Conservation (phyloP, 2,329 filamentous ascomycete genomes). For the Ceratocystis smalleyi region DNA sequence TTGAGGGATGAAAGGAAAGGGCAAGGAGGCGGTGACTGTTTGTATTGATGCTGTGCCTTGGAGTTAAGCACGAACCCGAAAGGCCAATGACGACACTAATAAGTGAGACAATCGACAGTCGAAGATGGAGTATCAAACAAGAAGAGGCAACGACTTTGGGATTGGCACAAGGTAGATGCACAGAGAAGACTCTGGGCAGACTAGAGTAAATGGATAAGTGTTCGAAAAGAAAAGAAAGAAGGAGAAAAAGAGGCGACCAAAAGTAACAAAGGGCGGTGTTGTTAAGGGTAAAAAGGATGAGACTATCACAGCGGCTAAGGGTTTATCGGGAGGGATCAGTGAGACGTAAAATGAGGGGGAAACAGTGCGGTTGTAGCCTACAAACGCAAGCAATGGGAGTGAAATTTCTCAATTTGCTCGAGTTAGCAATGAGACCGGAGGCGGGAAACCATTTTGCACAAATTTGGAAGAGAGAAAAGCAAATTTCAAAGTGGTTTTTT, state of each 20-base stretch:
- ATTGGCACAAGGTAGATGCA: not conserved
- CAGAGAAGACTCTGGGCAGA: not conserved
- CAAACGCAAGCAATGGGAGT: not conserved
- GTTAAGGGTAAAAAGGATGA: not conserved
- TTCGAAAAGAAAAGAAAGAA: not conserved
- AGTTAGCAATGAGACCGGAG: no score
- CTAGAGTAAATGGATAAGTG: not conserved
- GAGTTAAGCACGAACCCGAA: not conserved
- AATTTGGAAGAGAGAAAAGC: no score
- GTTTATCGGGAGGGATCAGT: not conserved
- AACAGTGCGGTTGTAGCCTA: not conserved
- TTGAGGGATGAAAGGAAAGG: not conserved
- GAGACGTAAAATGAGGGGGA: not conserved
- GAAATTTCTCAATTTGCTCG: not conserved
- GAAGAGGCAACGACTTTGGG: not conserved
- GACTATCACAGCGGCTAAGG: not conserved
- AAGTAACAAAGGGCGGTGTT: not conserved
- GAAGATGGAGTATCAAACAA: not conserved
- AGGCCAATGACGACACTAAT: not conserved
- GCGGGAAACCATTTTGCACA: no score
- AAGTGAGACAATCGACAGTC: conserved; percentile 1
- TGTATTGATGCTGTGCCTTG: not conserved
- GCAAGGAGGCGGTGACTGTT: not conserved
- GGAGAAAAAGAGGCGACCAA: not conserved
- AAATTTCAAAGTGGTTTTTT: no score